Base-by-base conservation (phyloP, 139 green algal genomes). In the Picochlorum sp. region DNA sequence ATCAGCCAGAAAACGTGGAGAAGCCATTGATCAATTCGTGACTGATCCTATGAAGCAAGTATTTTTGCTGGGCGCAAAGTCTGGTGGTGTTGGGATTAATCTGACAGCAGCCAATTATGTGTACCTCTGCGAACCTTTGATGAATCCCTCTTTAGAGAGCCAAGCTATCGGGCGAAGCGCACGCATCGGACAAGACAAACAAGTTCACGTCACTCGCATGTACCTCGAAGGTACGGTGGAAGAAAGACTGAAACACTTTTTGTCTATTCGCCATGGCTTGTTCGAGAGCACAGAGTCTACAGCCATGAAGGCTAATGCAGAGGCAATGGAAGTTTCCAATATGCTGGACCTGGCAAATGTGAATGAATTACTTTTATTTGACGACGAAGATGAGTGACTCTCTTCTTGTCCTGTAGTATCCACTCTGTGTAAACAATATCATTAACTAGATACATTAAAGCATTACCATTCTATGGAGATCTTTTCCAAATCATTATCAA, bases 401-500 rank as follows among this genome's bases (percentile, higher is more conserved):
- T n/a, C n/a, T n/a, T n/a, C n/a, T n/a, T n/a, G n/a, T n/a, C n/a
- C n/a, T n/a, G n/a, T n/a, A n/a, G n/a, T n/a, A n/a, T n/a, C n/a
- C n/a, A n/a, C n/a, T n/a, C n/a, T n/a, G n/a, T n/a, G n/a, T n/a
- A n/a, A n/a, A n/a, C n/a, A n/a, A n/a, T n/a, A n/a, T n/a, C n/a
- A n/a, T n/a, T n/a, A n/a, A n/a, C n/a, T n/a, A n/a, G n/a, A n/a
- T n/a, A n/a, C n/a, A n/a, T n/a, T n/a, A n/a, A n/a, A n/a, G n/a
- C n/a, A n/a, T n/a, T n/a, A n/a, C n/a, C n/a, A n/a, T 47, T 47
- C 22, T 20, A 47, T 47, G 20, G 39, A 26, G 22, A 16, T 26
- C 39, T 16, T 14, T 74, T 74, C 67, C 58, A 68, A 13, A 50
- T 20, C 54, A 83, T 29, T 33, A 85, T 44, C 61, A 85, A 59